Percentiles rank a stretch among this genome's conserved stretches.
phyloP scores from a whole-genome alignment of 2,329 filamentous ascomycete genomes.

The Aciculosporium take region DNA sequence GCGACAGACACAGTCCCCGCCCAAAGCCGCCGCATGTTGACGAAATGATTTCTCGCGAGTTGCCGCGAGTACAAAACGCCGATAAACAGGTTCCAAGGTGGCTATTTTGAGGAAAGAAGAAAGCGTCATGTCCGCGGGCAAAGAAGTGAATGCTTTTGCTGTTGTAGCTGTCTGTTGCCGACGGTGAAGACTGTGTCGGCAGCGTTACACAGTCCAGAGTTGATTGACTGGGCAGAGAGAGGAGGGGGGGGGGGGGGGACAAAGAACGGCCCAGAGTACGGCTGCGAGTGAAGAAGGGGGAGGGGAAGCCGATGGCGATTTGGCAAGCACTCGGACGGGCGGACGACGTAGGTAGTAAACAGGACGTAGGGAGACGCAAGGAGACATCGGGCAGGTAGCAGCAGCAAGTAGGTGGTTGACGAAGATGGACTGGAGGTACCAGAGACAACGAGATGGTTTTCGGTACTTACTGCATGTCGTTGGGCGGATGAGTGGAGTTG shows the following conservation, averaged over 20 bases:
- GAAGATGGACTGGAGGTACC: slow-evolving; percentile 12
- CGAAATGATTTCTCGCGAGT: too few species aligned
- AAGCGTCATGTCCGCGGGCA: not conserved
- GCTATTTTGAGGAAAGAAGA: not conserved
- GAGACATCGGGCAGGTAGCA: too few species aligned
- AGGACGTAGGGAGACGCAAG: too few species aligned
- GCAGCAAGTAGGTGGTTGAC: slow-evolving; percentile 1
- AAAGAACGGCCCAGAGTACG: not conserved
- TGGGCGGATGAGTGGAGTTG: slow-evolving; percentile 38
- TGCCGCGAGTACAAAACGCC: not conserved
- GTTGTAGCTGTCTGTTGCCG: not conserved
- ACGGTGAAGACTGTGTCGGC: not conserved
- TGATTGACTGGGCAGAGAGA: not conserved
- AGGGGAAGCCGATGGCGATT: too few species aligned
- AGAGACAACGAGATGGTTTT: slow-evolving; percentile 20
- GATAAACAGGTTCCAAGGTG: not conserved
- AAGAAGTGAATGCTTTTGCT: too few species aligned
- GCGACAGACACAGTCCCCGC: not conserved
- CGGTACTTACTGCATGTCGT: slow-evolving; percentile 44
- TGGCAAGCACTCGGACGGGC: too few species aligned
- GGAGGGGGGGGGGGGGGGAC: not conserved
- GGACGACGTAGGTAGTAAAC: too few species aligned
- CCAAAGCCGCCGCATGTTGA: not conserved
- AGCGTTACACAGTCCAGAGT: not conserved
- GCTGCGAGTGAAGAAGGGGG: not conserved